Evolutionary conservation across 2,329 filamentous ascomycete species (phyloP).

Genomic region (Allantophomopsis lycopodina): DNA sequence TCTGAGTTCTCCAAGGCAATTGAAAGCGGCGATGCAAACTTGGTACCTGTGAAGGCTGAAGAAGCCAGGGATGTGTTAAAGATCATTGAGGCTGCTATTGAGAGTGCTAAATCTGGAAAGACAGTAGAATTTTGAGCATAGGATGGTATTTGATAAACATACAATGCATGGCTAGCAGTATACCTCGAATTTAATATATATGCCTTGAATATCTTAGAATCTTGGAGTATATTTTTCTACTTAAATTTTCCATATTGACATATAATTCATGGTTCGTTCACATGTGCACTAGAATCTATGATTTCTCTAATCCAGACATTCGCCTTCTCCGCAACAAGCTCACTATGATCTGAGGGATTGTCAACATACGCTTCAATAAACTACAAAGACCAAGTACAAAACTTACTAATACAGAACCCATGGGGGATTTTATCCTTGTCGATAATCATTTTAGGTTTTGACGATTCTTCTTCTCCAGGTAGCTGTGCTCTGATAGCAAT

Average conservation of each 20-base stretch:
- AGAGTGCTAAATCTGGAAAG: slow-evolving; percentile 35
- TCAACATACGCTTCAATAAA: slow-evolving; percentile 3
- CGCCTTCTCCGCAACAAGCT: slow-evolving; percentile 33
- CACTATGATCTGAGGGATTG: slow-evolving; percentile 25
- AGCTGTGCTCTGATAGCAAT: slow-evolving; percentile 27
- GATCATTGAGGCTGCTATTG: slow-evolving; percentile 38
- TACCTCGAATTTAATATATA: no score
- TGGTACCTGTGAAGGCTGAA: slow-evolving; percentile 36
- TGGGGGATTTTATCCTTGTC: slow-evolving; percentile 43
- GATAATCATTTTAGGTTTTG: slow-evolving; percentile 32
- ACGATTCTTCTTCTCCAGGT: slow-evolving; percentile 13
- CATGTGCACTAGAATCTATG: no score
- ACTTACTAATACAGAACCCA: slow-evolving; percentile 44
- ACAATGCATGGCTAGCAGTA: no score
- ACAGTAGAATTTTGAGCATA: slow-evolving; percentile 2
- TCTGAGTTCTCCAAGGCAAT: slow-evolving; percentile 35
- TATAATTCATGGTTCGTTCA: no score
- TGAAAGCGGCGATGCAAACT: slow-evolving; percentile 27
- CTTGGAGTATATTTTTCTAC: no score
- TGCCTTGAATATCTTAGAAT: no score
- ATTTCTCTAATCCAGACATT: background rate
- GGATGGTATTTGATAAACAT: no score
- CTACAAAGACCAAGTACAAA: background rate
- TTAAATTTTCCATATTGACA: no score
- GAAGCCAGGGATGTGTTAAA: slow-evolving; percentile 38